Evolutionary conservation across 495 filamentous ascomycete genomes (phyloP), one percentile per base, ranked within the genome.

Genomic region (Daldinia loculata): DNA sequence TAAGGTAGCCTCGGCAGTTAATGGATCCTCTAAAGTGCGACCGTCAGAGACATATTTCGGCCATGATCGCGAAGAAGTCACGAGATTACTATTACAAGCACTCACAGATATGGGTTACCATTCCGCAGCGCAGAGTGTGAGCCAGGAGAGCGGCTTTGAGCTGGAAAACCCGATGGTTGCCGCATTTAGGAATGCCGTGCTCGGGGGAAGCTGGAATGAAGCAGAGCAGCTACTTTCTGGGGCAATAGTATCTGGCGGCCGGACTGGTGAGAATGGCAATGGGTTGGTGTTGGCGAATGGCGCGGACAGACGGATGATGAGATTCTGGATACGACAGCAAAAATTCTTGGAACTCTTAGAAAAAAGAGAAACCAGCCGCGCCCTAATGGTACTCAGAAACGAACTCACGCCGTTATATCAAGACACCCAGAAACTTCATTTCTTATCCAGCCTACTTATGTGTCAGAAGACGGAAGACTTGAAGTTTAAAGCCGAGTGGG

Each of bases 291-390:
- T 87, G 11, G 79, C 79, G n/a, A 70, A 80, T 12, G 82, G 81
- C 36, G 80, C 81, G 36, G 80, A 85, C 56, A 77, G 77, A 27
- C 79, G 82, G 67, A 67, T 79, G 24, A 84, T 86, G 82, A 77
- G 77, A 41, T 96, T 99, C 80, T 89, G 88, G 80, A 82, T 98
- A 63, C 85, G 95, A 70, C 90, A 95, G 76, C 95, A 99, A 76
- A 99, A 98, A 79, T 99, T 93, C 78, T 82, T 99, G 30, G 95
- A 99, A 77, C 82, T 97, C 9, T 82, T 99, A 29, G 94, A 98
- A 78, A 80, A 85, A 63, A 82, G 89, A 63, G 89, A 98, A 74
- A 86, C 91, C 17, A 84, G 83, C 22, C 84, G 85, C 27, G 95
- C 96, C 15, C 79, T 98, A 61, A 85, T 85, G 73, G 93, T 97